These are phyloP conservation scores for Diaporthe ilicicola DNA, from an alignment of 2,329 filamentous ascomycete genomes.

Conservation along the genomic window DNA sequence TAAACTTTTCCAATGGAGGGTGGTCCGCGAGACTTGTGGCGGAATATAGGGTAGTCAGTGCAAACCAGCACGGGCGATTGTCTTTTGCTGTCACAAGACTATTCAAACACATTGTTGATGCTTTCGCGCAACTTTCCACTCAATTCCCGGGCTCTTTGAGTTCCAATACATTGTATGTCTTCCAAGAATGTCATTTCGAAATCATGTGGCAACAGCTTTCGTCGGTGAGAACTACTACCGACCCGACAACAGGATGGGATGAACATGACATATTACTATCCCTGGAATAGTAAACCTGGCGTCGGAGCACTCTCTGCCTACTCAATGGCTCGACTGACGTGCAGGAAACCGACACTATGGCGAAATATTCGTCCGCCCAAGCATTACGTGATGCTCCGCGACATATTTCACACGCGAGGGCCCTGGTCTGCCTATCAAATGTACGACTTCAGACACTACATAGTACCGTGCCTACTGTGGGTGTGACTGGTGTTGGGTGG, in stretches of 20 bases:
- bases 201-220: neutral
- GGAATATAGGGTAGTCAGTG: too few species aligned
- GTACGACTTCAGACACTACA: too few species aligned
- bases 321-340: neutral
- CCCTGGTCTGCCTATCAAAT: neutral
- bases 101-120: neutral
- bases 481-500: neutral
- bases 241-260: neutral
- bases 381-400: neutral
- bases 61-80: too few species aligned
- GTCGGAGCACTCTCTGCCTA: neutral
- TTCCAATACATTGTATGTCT: too few species aligned
- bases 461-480: too few species aligned
- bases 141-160: neutral
- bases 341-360: neutral
- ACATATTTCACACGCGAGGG: neutral
- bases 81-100: too few species aligned
- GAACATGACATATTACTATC: neutral
- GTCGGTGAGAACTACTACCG: neutral
- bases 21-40: too few species aligned
- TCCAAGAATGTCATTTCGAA: too few species aligned
- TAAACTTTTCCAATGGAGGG: neutral
- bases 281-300: neutral
- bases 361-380: neutral
- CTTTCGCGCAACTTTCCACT: neutral